Conservation (phyloP, 2,329 filamentous ascomycete genomes). For the Venturiaceae sp. region DNA sequence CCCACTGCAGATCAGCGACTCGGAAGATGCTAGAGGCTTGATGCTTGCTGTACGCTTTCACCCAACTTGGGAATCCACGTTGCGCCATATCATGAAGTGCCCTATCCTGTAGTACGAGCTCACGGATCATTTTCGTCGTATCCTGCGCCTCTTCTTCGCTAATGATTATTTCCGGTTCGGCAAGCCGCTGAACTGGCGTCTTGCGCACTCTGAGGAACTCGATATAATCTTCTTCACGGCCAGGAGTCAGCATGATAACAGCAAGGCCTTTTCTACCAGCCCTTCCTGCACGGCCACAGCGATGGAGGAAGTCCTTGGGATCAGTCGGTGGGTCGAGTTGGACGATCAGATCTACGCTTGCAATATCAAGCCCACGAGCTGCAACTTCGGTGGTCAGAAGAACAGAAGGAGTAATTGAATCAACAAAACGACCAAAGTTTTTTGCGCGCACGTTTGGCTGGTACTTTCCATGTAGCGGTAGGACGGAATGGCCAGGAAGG, state of each 20-base stretch:
- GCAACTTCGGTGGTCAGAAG: slow-evolving; percentile 90
- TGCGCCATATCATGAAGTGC: slow-evolving; percentile 80
- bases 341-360: slow-evolving; percentile 81
- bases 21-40: slow-evolving; percentile 87
- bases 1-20: slow-evolving; percentile 73
- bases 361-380: slow-evolving; percentile 83
- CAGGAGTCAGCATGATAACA: slow-evolving; percentile 75
- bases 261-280: slow-evolving; percentile 67
- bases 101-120: slow-evolving; percentile 48
- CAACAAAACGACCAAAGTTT: slow-evolving; percentile 75
- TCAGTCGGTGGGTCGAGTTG: slow-evolving; percentile 81
- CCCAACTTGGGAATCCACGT: slow-evolving; percentile 86
- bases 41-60: slow-evolving; percentile 84
- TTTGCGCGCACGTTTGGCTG: slow-evolving; percentile 77
- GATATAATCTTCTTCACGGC: slow-evolving; percentile 80
- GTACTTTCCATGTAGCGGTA: slow-evolving; percentile 88
- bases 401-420: slow-evolving; percentile 64
- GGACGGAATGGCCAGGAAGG: slow-evolving; percentile 59
- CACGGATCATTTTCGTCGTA: slow-evolving; percentile 52
- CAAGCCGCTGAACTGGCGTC: slow-evolving; percentile 64
- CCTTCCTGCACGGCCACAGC: slow-evolving; percentile 53
- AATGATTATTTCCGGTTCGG: slow-evolving; percentile 46
- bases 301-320: slow-evolving; percentile 70
- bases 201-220: slow-evolving; percentile 79
- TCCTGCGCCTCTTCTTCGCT: slow-evolving; percentile 50